phyloP scores from a whole-genome alignment of 2,329 filamentous ascomycete species.

The Lachnellula subtilissima region DNA sequence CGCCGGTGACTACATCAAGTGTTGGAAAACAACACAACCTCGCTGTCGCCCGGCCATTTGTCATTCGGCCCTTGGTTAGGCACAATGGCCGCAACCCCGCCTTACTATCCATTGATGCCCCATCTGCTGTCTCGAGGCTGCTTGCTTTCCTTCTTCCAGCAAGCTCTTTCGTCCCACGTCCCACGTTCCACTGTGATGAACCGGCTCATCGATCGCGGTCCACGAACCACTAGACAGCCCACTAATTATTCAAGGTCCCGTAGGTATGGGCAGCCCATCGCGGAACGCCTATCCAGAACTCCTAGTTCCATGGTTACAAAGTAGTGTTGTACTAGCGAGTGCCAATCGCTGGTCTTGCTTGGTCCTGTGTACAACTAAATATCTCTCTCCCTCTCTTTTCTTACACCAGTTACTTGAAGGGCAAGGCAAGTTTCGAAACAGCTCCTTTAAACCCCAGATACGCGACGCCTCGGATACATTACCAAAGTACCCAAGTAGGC shows the following conservation, averaged over 20 bases:
- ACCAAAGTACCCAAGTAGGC: neutral
- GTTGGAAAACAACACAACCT: too few relatives aligned
- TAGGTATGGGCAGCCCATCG: neutral
- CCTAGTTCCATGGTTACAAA: neutral
- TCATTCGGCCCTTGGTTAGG: too few relatives aligned
- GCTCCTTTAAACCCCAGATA: neutral
- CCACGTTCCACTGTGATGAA: neutral
- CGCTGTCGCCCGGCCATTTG: too few relatives aligned
- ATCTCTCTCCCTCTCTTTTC: too few relatives aligned
- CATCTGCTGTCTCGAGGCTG: neutral
- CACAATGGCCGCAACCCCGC: too few relatives aligned
- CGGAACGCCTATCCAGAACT: neutral
- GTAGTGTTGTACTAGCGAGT: too few relatives aligned
- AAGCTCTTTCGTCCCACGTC: neutral
- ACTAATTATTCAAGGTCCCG: neutral
- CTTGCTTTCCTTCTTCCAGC: neutral
- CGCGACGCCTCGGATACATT: neutral
- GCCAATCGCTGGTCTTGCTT: too few relatives aligned
- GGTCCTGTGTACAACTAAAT: too few relatives aligned
- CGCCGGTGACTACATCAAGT: too few relatives aligned
- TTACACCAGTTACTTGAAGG: neutral
- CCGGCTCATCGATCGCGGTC: neutral
- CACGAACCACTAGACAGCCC: neutral
- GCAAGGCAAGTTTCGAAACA: neutral
- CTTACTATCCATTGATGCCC: too few relatives aligned